Percentiles rank a stretch among this genome's conserved stretches.
Conservation (phyloP, 768 basidiomycete species). For the Amanita subjunquillea region DNA sequence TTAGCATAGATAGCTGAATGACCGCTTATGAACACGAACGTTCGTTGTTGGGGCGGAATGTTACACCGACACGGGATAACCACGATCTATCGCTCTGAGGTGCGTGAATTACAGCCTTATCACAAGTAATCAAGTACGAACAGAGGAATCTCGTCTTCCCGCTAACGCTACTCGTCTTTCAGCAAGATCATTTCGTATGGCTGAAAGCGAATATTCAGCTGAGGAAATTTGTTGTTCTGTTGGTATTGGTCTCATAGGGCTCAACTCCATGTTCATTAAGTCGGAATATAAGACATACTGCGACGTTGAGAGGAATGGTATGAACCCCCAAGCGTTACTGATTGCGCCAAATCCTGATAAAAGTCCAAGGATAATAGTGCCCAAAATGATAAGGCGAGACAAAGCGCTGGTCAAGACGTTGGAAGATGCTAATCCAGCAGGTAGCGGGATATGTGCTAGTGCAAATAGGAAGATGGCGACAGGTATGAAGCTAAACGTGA, state of each 20-base stretch:
- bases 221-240: slow-evolving; percentile 42
- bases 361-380: slow-evolving; percentile 68
- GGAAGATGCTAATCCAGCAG: slow-evolving; percentile 29
- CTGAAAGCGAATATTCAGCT: slow-evolving; percentile 48
- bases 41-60: slow-evolving; percentile 22
- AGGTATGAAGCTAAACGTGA: slow-evolving; percentile 36
- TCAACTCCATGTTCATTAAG: not conserved
- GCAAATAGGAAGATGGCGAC: slow-evolving; percentile 46
- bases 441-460: slow-evolving; percentile 62
- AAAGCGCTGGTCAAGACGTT: slow-evolving; percentile 38
- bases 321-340: slow-evolving; percentile 52
- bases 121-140: not conserved
- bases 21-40: slow-evolving; percentile 28
- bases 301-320: slow-evolving; percentile 29
- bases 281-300: slow-evolving; percentile 11
- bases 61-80: slow-evolving; percentile 39
- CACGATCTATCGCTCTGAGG: slow-evolving; percentile 24
- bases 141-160: slow-evolving; percentile 14
- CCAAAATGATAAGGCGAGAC: slow-evolving; percentile 62
- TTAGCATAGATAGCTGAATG: not conserved
- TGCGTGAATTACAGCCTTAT: not conserved
- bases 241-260: slow-evolving; percentile 22
- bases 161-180: slow-evolving; percentile 23
- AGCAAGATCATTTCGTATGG: slow-evolving; percentile 49
- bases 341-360: slow-evolving; percentile 76